Base-by-base conservation (phyloP, 495 filamentous ascomycete species). In the Trichoderma erinaceum region DNA sequence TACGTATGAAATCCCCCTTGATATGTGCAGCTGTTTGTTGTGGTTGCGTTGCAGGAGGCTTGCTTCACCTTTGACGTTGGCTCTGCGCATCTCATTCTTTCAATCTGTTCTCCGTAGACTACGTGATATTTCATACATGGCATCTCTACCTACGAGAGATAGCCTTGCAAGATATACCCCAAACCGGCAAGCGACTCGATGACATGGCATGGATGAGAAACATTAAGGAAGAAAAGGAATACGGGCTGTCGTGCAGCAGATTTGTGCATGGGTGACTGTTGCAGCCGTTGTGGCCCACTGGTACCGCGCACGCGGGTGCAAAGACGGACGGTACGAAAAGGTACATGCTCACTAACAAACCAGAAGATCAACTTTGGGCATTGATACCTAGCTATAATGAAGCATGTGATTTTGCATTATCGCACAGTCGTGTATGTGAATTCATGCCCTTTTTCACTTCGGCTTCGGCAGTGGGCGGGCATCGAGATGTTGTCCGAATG, bases 291-390 rank as follows among this genome's bases (percentile, higher is more conserved):
- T 61, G 56, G 3, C 56, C 56, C 56, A 61, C 56, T 12, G 35
- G 56, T 61, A 61, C 56, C 56, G 25, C 56, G 56, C n/a, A 5
- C 56, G 56, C 56, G 56, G 56, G 56, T 61, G 56, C 56, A 13
- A 61, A 10, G 23, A 16, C 56, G 8, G 27, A 13, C 56, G 25
- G 56, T 61, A 61, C 56, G 21, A 10, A 27, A 27, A 32, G 27
- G 25, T 61, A 61, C 56, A 27, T 4, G 27, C 10, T n/a, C 23
- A 61, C 56, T 61, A 61, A 32, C 56, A 61, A 25, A 56, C n/a
- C 27, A 5, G 12, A 61, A 13, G n/a, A 48, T 15, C 15, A 16
- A 48, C 12, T n/a, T 18, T 16, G 12, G 44, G 44, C n/a, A 48
- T n/a, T 48, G 35, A 10, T 38, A 38, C 3, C 35, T 38, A 38